A percentile compares a stretch with the other conserved stretches of the same genome.
Conservation (phyloP, 208 protist genomes). For the Acanthamoeba healyi region DNA sequence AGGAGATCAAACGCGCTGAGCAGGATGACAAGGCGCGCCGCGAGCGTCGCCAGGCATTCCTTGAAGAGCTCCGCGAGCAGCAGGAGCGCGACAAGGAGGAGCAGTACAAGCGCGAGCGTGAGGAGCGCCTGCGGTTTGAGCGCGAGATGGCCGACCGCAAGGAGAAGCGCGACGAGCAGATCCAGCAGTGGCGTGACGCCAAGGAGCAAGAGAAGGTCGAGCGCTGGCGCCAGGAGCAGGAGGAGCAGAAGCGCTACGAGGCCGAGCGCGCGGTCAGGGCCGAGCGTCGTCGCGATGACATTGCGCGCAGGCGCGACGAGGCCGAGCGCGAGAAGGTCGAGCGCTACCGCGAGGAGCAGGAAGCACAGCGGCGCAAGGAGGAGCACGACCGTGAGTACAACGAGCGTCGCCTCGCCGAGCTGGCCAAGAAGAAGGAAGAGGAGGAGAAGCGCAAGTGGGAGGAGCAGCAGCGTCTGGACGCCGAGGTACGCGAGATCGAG, state of each 20-base stretch:
- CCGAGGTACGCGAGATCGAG: conserved; percentile 27
- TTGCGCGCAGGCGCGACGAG: background rate
- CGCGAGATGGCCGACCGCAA: conserved; percentile 23
- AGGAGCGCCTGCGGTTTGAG: conserved; percentile 50
- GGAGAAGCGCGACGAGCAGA: background rate
- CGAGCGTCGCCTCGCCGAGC: conserved; percentile 31
- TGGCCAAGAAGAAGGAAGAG: conserved; percentile 47
- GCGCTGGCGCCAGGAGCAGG: conserved; percentile 42
- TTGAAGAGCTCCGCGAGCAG: conserved; percentile 42
- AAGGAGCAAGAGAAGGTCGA: conserved; percentile 67
- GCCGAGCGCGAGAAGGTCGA: conserved; percentile 15
- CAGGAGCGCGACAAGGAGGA: conserved; percentile 58
- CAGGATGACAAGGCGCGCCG: background rate
- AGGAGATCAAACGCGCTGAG: conserved; percentile 57
- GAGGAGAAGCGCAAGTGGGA: conserved; percentile 66
- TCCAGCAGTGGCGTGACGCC: conserved; percentile 1
- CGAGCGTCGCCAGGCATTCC: background rate
- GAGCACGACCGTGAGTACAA: conserved; percentile 74
- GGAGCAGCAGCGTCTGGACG: conserved; percentile 61
- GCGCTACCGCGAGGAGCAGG: background rate
- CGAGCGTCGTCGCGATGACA: conserved; percentile 31
- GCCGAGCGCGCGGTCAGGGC: background rate
- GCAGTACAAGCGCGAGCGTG: conserved; percentile 29
- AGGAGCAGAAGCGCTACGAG: conserved; percentile 60
- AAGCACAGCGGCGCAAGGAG: conserved; percentile 29